Base-by-base conservation (phyloP, 1,284 basidiomycete species). In the Trichosporon ovoides region DNA sequence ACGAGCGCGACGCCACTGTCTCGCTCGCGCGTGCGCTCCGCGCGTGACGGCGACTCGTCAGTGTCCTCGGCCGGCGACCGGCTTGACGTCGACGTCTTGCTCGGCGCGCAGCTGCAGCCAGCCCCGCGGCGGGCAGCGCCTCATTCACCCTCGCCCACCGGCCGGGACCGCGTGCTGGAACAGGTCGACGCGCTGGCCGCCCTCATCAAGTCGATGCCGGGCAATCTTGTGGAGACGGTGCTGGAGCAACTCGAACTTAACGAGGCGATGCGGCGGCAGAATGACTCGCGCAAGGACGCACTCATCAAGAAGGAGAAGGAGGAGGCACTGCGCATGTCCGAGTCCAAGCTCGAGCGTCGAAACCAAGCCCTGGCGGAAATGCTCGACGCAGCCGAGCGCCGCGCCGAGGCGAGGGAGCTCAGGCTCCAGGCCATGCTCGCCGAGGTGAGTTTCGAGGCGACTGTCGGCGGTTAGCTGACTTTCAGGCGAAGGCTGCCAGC, bases 341-440 rank as follows among this genome's bases (percentile, higher is more conserved):
- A 48, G 7, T 48, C 50, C 2, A 38, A 40, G 19, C 46, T 52
- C 31, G 58, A 56, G 22, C 38, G 38, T 19, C 38, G 53, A 22
- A 53, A 57, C 38, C 24, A 49, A 10, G 49, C 56, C 7, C 46
- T 60, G 18, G 18, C 56, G 22, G 58, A 58, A 5, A 43, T 60
- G 43, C 53, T 63, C 9, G 61, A 63, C 3, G 58, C 53, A 19
- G 56, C 58, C 2, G 61, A 63, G 36, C 37, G 35, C 12, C 56
- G 61, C 10, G 50, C 58, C 2, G 56, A 56, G 33, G 58, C 58
- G 11, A 51, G 61, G 1, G 61, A 63, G 36, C 31, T 49, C 28
- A 59, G 61, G 12, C 61, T 63, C 6, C 58, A 60, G 38, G 53
- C 19, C 7, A 50, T 63, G 46, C 51, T 63, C 3, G 54, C 58